Percentiles rank a stretch among this genome's conserved stretches.
Conservation (phyloP, 208 protist genomes). For the Leishmania guyanensis region DNA sequence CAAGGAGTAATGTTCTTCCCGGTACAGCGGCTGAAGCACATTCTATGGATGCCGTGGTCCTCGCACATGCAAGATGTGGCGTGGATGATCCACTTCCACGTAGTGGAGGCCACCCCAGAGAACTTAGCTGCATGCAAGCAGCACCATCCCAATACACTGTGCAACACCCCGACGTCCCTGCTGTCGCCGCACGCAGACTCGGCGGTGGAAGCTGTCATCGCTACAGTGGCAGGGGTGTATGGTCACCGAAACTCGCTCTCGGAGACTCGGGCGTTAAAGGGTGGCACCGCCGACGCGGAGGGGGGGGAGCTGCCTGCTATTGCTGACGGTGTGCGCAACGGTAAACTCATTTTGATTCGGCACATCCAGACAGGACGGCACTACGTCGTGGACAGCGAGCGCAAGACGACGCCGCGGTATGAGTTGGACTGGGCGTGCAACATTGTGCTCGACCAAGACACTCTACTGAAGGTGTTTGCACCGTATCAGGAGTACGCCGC, state of each 20-base stretch:
- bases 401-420: slow-evolving; percentile 41
- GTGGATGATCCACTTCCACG: slow-evolving; percentile 56
- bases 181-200: slow-evolving; percentile 6
- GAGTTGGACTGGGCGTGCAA: slow-evolving; percentile 61
- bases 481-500: slow-evolving; percentile 7
- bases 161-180: slow-evolving; percentile 14
- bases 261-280: not conserved
- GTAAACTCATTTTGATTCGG: slow-evolving; percentile 44
- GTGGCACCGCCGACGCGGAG: not conserved
- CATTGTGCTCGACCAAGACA: slow-evolving; percentile 45
- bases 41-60: slow-evolving; percentile 66
- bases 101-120: slow-evolving; percentile 24
- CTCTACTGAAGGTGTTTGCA: slow-evolving; percentile 20
- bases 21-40: slow-evolving; percentile 46
- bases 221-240: not conserved
- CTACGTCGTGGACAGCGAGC: slow-evolving; percentile 48
- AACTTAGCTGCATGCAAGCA: slow-evolving; percentile 26
- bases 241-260: not conserved
- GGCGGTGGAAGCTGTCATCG: not conserved
- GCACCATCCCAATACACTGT: slow-evolving; percentile 16
- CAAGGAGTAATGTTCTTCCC: slow-evolving; percentile 73
- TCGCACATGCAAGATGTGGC: slow-evolving; percentile 63
- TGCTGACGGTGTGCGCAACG: not conserved
- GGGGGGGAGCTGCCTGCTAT: slow-evolving; percentile 1
- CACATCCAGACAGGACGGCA: slow-evolving; percentile 64